phyloP scores from a whole-genome alignment of 2,329 filamentous ascomycete species.

The Xylariaceae sp. region DNA sequence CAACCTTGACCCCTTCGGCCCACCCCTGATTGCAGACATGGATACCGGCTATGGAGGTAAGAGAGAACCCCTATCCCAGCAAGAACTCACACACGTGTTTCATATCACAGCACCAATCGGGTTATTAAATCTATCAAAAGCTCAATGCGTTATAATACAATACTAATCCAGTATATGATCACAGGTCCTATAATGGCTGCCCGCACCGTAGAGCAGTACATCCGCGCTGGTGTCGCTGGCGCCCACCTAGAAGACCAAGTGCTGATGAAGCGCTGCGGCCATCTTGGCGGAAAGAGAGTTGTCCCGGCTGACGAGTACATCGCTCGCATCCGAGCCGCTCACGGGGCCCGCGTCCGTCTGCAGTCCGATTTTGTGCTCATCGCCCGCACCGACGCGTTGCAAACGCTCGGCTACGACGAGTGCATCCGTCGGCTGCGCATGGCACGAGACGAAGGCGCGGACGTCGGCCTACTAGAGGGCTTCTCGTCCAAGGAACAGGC shows the following conservation, averaged over 20 bases:
- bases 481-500: constrained; percentile 48
- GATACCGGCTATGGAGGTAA: constrained; percentile 51
- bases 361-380: constrained; percentile 58
- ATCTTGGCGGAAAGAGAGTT: constrained; percentile 56
- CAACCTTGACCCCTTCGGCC: constrained; percentile 41
- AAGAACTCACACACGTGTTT: background rate
- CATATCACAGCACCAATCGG: background rate
- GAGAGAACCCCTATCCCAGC: constrained; percentile 11
- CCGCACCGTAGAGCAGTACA: constrained; percentile 45
- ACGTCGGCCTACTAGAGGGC: constrained; percentile 57
- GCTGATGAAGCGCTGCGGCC: constrained; percentile 59
- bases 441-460: constrained; percentile 51
- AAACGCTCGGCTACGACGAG: constrained; percentile 52
- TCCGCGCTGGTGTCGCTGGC: constrained; percentile 45
- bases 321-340: constrained; percentile 53
- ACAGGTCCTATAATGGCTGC: constrained; percentile 36
- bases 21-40: constrained; percentile 48
- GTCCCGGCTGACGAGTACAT: constrained; percentile 47
- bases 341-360: constrained; percentile 42
- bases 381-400: constrained; percentile 57
- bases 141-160: too few species aligned
- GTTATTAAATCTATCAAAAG: background rate
- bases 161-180: constrained; percentile 10
- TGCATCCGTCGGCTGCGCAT: constrained; percentile 45
- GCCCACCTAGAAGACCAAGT: constrained; percentile 38